These are phyloP conservation scores for Raddia guianensis DNA, from an alignment of 176 grass and related monocot genomes.

Conservation along the genomic window DNA sequence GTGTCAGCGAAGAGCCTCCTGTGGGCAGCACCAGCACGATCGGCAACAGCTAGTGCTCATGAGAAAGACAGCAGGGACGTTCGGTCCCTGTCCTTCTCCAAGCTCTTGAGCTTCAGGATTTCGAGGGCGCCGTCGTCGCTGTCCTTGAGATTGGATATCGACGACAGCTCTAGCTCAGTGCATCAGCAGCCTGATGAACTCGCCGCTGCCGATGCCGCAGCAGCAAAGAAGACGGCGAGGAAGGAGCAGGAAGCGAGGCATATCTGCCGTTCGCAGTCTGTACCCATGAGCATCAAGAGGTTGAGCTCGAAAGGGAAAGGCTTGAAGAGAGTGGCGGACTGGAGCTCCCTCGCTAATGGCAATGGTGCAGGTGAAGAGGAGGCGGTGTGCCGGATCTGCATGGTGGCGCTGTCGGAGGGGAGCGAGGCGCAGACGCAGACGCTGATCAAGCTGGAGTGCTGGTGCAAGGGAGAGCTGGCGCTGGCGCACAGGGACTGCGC, in stretches of 20 bases:
- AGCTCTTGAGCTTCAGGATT: conserved; percentile 47
- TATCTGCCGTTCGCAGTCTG: conserved; percentile 45
- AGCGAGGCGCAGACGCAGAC: not conserved
- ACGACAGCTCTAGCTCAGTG: not conserved
- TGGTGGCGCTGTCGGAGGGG: conserved; percentile 53
- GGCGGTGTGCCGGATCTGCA: conserved; percentile 75
- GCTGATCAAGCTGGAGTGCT: conserved; percentile 75
- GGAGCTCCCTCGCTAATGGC: conserved; percentile 10
- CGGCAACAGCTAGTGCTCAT: conserved; percentile 28
- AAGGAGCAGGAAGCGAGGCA: not conserved
- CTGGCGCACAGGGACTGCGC: conserved; percentile 67
- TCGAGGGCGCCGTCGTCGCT: not conserved
- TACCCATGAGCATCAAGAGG: conserved; percentile 39
- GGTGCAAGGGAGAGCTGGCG: conserved; percentile 73
- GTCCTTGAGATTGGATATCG: not conserved
- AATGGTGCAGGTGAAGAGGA: conserved; percentile 38
- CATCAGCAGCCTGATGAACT: not conserved
- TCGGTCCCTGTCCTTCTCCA: conserved; percentile 58
- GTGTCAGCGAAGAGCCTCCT: conserved; percentile 41
- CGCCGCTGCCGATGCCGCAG: not conserved
- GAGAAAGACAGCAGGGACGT: not conserved
- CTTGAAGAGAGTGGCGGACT: conserved; percentile 35
- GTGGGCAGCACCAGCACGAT: conserved; percentile 44
- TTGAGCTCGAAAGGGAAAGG: not conserved
- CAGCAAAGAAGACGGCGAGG: not conserved